Conservation (phyloP, 2,329 filamentous ascomycete species). For the Trichoderma harzianum region DNA sequence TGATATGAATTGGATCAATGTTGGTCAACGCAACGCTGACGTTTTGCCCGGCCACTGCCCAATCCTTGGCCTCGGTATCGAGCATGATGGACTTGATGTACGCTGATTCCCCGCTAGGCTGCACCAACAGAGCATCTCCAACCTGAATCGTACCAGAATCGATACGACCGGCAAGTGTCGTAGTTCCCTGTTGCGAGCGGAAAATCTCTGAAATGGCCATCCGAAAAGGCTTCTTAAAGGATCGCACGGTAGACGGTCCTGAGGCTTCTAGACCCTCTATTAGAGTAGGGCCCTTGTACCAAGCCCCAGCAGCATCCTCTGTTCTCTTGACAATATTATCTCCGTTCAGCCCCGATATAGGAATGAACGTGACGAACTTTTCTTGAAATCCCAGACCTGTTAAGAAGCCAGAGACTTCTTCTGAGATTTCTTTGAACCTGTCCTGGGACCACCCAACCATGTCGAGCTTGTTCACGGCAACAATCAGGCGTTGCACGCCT, state of each 20-base stretch:
- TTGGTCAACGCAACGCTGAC: conserved; percentile 78
- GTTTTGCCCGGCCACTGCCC: conserved; percentile 91
- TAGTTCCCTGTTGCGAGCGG: conserved; percentile 72
- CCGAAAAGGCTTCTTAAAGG: conserved; percentile 74
- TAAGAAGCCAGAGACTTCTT: conserved; percentile 81
- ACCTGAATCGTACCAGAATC: conserved; percentile 80
- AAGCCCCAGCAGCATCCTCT: conserved; percentile 56
- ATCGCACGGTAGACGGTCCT: conserved; percentile 62
- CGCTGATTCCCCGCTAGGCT: conserved; percentile 78
- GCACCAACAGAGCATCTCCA: conserved; percentile 74
- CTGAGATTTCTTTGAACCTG: conserved; percentile 79
- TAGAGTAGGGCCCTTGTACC: conserved; percentile 79
- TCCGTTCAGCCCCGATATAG: conserved; percentile 83
- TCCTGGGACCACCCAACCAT: conserved; percentile 77
- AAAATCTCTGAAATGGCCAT: conserved; percentile 88
- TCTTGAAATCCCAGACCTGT: conserved; percentile 74
- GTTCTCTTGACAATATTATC: conserved; percentile 73
- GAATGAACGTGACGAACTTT: conserved; percentile 82
- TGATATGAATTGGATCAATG: conserved; percentile 79
- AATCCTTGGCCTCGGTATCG: conserved; percentile 70
- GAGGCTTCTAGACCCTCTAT: conserved; percentile 83
- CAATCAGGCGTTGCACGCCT: conserved; percentile 81
- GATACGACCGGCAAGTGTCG: conserved; percentile 82
- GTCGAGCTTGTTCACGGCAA: conserved; percentile 95
- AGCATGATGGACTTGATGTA: conserved; percentile 79